These are phyloP conservation scores for Plantago coronopus DNA, from an alignment of 305 asterid species.

Conservation along the genomic window DNA sequence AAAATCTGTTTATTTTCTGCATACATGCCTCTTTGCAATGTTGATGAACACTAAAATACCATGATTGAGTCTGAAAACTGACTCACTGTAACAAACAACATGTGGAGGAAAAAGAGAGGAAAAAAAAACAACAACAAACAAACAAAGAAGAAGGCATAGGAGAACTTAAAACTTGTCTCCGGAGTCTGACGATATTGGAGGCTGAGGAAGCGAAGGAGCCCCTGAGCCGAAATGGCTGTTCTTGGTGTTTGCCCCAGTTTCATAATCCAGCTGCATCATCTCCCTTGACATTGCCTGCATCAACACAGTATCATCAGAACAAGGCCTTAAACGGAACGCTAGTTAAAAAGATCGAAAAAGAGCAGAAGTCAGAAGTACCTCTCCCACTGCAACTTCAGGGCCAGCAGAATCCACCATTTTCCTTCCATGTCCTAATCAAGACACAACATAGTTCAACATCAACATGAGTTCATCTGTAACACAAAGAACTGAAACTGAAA, in stretches of 20 bases:
- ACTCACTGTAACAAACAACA: background rate
- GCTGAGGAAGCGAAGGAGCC: slow-evolving; percentile 10
- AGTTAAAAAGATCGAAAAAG: background rate
- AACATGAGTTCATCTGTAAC: background rate
- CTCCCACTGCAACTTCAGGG: slow-evolving; percentile 12
- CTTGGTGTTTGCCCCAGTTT: slow-evolving; percentile 31
- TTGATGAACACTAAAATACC: no score
- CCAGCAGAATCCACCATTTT: slow-evolving; percentile 24
- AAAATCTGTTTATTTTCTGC: no score
- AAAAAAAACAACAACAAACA: no score
- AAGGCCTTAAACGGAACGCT: background rate
- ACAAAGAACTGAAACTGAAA: no score
- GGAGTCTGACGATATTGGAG: slow-evolving; percentile 2
- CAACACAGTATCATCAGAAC: background rate
- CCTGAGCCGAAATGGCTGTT: slow-evolving; percentile 14
- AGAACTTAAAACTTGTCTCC: background rate
- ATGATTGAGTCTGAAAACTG: no score
- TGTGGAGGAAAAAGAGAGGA: background rate
- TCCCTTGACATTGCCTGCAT: slow-evolving; percentile 30
- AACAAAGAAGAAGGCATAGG: background rate
- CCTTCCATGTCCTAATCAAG: slow-evolving; percentile 35
- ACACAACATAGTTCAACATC: background rate
- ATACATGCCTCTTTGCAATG: no score
- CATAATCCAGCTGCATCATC: slow-evolving; percentile 35
- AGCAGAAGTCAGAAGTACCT: slow-evolving; percentile 16